Conservation (phyloP, 371 early-diverging fungal genomes). For the Batkoa obscura region DNA sequence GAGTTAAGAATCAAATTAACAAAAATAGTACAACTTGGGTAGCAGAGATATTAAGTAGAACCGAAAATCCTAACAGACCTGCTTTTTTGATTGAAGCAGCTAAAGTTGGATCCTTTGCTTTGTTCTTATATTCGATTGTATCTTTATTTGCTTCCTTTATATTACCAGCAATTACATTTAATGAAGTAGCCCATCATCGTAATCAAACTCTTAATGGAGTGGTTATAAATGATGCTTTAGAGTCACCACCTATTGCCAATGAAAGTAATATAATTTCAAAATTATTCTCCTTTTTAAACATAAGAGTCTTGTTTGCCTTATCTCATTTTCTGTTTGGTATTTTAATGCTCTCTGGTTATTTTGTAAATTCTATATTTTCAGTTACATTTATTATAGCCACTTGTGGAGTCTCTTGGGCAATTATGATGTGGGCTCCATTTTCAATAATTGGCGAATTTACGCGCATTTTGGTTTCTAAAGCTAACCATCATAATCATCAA, state of each 20-base stretch:
- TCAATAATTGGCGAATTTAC: conserved; percentile 74
- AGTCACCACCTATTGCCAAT: too few relatives aligned
- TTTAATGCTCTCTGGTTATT: conserved; percentile 43
- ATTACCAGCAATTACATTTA: conserved; percentile 31
- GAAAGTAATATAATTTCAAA: neutral
- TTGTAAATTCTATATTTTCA: conserved; percentile 23
- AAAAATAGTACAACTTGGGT: conserved; percentile 46
- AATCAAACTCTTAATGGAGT: neutral
- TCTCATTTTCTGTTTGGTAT: conserved; percentile 43
- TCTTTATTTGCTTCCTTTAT: conserved; percentile 54
- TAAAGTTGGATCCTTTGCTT: conserved; percentile 66
- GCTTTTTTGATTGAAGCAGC: conserved; percentile 45
- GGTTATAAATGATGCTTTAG: too few relatives aligned
- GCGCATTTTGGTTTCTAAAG: neutral
- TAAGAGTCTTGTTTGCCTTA: conserved; percentile 30
- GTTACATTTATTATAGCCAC: conserved; percentile 45
- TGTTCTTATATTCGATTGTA: conserved; percentile 57
- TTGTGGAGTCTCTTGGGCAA: conserved; percentile 72
- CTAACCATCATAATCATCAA: neutral
- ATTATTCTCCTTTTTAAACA: neutral
- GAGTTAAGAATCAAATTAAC: too few relatives aligned
- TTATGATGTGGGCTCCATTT: conserved; percentile 84
- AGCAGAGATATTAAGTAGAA: conserved; percentile 28
- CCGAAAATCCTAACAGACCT: neutral
- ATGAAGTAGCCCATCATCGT: neutral